Conservation (phyloP, 495 filamentous ascomycete species). For the Penicillium pulvis region DNA sequence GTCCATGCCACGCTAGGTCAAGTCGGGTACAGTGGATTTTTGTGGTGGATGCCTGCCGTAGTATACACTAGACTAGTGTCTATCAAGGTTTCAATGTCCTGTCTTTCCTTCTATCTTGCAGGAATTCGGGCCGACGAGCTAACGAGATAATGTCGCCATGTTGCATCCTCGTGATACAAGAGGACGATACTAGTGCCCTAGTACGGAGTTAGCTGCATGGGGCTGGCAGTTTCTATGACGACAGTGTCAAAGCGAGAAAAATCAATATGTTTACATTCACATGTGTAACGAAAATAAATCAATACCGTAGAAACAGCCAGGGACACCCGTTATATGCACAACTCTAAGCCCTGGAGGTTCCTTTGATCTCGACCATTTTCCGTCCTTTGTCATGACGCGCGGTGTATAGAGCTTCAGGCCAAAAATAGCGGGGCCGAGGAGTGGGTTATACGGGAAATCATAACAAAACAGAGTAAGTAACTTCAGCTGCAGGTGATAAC, state of each 20-base stretch:
- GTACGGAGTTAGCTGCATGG: slow-evolving; percentile 6
- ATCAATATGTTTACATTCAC: neutral
- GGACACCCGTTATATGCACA: neutral
- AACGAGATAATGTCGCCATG: slow-evolving; percentile 10
- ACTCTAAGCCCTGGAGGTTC: neutral
- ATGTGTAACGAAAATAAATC: neutral
- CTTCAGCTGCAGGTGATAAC: slow-evolving; percentile 26
- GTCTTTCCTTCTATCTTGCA: neutral
- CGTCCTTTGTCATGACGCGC: neutral
- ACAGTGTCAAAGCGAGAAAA: neutral
- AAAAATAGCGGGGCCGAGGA: slow-evolving; percentile 1
- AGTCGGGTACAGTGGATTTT: neutral
- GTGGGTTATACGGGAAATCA: neutral
- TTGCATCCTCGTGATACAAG: slow-evolving; percentile 24
- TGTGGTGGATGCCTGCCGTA: neutral
- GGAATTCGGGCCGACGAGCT: neutral
- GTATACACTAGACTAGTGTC: neutral
- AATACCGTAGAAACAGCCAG: neutral
- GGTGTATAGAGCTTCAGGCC: neutral
- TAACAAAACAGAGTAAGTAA: slow-evolving; percentile 1
- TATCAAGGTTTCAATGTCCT: neutral
- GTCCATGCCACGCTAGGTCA: slow-evolving; percentile 9
- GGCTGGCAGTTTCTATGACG: slow-evolving; percentile 5
- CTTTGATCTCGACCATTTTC: neutral
- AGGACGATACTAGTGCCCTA: slow-evolving; percentile 6